Conservation (phyloP, 352 stramenopile genomes). For the Phytopythium helicoides region DNA sequence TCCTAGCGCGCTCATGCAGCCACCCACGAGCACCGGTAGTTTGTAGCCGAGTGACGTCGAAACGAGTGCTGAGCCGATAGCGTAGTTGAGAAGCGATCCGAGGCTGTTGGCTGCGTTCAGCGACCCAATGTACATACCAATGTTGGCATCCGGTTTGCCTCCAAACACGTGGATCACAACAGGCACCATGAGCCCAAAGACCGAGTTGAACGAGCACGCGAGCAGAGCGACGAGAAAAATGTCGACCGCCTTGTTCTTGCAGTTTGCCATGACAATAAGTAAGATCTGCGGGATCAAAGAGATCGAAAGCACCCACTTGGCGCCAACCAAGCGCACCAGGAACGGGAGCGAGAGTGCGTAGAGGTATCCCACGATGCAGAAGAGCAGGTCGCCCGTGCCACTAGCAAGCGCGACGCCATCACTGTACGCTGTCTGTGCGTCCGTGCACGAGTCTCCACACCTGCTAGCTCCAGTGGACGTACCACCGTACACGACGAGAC, state of each 20-base stretch:
- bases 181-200: constrained; percentile 37
- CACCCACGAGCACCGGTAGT: constrained; percentile 35
- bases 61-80: constrained; percentile 25
- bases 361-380: constrained; percentile 40
- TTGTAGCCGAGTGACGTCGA: constrained; percentile 35
- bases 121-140: constrained; percentile 24
- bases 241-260: constrained; percentile 19
- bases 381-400: constrained; percentile 29
- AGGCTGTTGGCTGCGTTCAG: constrained; percentile 46
- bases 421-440: constrained; percentile 37
- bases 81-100: constrained; percentile 44
- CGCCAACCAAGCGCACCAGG: constrained; percentile 38
- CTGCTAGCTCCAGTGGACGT: constrained; percentile 23
- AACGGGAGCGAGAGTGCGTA: constrained; percentile 42
- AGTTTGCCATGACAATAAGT: constrained; percentile 33
- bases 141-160: constrained; percentile 3
- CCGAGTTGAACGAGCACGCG: constrained; percentile 19
- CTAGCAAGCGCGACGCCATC: constrained; percentile 47
- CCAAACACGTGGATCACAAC: constrained; percentile 36
- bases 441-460: constrained; percentile 23
- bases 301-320: constrained; percentile 27
- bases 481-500: constrained; percentile 38
- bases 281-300: constrained; percentile 26
- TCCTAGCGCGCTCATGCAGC: constrained; percentile 28
- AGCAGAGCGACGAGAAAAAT: constrained; percentile 29